A percentile compares a stretch with the other conserved stretches of the same genome.
Conservation (phyloP, 2,329 filamentous ascomycete genomes). For the Colletotrichum camelliae region DNA sequence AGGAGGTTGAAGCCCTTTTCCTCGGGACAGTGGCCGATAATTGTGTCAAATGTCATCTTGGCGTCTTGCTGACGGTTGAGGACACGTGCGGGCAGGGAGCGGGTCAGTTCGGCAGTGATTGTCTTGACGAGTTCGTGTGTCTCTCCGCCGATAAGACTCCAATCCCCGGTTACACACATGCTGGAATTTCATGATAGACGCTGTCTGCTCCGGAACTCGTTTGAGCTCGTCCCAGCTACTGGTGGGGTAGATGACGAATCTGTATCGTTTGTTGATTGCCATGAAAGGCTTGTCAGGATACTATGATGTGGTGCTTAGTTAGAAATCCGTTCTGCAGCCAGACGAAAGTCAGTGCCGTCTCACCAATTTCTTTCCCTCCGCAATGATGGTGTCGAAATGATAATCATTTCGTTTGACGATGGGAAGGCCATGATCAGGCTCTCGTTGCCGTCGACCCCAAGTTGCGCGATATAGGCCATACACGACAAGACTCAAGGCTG, state of each 20-base stretch:
- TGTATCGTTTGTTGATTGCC: not conserved
- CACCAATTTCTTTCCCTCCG: not conserved
- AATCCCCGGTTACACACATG: not conserved
- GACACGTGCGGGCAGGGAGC: not conserved
- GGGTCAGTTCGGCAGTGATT: not conserved
- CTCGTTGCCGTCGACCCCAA: not conserved
- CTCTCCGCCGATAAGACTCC: not conserved
- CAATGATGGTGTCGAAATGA: not conserved
- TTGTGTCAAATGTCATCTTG: not conserved
- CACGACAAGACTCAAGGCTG: not conserved
- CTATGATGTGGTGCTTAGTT: not conserved
- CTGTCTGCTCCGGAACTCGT: not conserved
- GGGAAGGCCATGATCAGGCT: not conserved
- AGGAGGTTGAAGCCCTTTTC: not conserved
- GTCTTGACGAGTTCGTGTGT: not conserved
- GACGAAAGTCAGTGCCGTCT: accelerated
- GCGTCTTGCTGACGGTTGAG: not conserved
- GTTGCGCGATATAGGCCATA: not conserved
- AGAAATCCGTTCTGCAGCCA: not conserved
- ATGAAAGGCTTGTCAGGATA: not conserved
- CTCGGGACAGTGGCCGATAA: not conserved
- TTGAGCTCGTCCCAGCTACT: not conserved
- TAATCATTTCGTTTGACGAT: not conserved
- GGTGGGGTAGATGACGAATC: not conserved
- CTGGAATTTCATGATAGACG: not conserved